Base-by-base conservation (phyloP, 164 flowering plant species). In the Annona squamosa region DNA sequence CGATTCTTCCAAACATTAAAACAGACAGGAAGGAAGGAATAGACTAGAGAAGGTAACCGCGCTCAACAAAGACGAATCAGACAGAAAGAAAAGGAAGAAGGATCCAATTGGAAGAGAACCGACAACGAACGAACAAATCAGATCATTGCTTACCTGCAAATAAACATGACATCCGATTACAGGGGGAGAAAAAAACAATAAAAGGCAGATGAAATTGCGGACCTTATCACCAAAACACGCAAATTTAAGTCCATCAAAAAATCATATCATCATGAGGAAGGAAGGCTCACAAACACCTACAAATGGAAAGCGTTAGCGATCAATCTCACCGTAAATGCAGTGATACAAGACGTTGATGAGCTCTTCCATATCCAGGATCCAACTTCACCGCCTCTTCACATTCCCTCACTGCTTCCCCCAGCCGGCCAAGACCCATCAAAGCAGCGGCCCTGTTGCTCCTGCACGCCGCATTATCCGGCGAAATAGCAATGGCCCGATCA, bases 371-470 rank as follows among this genome's bases (percentile, higher is more conserved):
- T 10, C 78, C 81, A 9, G 95, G 94, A 67, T 91, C 94, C 79
- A 93, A 81, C 76, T 85, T 78, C 56, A 92, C 83, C 17, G 98
- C 97, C 76, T 91, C 98, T 76, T 94, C 89, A 80, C 91, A 96
- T 68, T 92, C 99, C 61, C 82, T 83, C 65, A 86, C 91, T 0
- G 99, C 98, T 79, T 92, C 97, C 4, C 73, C 80, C 72, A 96
- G 72, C 80, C 87, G 78, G 6, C 92, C 93, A 18, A 93, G 77
- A 2, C 89, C 94, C 9, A 88, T 91, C 82, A 93, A 81, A 0
- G 97, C 95, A 0, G 97, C 99, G 6, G 97, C 90, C 77, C 84
- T 82, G 75, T 93, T 96, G 70, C 93, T 88, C 77, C 90, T 77
- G 63, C 77, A 93, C 0, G 97, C 84, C 2, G 97, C 98, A 76